Evolutionary conservation across 2,329 filamentous ascomycete genomes (phyloP).

Genomic region (Verticillium klebahnii): DNA sequence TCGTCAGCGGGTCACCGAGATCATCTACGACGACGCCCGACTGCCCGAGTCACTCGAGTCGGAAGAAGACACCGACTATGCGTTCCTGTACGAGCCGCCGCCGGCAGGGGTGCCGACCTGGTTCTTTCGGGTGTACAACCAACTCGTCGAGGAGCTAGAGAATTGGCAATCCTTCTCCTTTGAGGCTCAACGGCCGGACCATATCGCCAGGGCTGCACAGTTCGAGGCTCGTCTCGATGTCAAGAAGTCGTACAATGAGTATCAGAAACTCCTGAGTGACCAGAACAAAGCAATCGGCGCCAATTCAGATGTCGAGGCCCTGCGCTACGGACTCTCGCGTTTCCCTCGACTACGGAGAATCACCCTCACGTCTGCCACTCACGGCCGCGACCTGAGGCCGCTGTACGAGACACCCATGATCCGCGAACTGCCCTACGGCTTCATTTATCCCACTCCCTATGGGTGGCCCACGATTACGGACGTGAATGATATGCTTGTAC

Average conservation of each 20-base stretch:
- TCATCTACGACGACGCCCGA: conserved; percentile 32
- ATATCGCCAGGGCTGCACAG: background rate
- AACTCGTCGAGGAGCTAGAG: background rate
- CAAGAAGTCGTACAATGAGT: conserved; percentile 18
- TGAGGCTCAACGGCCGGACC: background rate
- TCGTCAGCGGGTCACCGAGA: conserved; percentile 25
- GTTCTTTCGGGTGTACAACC: background rate
- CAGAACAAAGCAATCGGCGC: conserved; percentile 24
- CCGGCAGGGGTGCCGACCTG: background rate
- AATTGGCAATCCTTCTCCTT: background rate
- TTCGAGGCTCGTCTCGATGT: background rate
- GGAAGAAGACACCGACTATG: background rate
- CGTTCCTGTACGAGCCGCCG: background rate
- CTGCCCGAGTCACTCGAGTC: too few species aligned
- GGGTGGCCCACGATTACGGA: conserved; percentile 19
- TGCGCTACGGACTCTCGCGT: conserved; percentile 24
- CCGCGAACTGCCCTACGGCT: conserved; percentile 30
- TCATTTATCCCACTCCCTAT: conserved; percentile 31
- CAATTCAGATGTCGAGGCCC: conserved; percentile 21
- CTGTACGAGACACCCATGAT: conserved; percentile 37
- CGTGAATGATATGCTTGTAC: background rate
- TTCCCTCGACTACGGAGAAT: conserved; percentile 31
- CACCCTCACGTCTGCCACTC: conserved; percentile 32
- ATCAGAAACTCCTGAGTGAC: conserved; percentile 24
- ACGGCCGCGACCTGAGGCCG: conserved; percentile 28